phyloP scores from a whole-genome alignment of 495 filamentous ascomycete species.

The Penicillium coffeae region DNA sequence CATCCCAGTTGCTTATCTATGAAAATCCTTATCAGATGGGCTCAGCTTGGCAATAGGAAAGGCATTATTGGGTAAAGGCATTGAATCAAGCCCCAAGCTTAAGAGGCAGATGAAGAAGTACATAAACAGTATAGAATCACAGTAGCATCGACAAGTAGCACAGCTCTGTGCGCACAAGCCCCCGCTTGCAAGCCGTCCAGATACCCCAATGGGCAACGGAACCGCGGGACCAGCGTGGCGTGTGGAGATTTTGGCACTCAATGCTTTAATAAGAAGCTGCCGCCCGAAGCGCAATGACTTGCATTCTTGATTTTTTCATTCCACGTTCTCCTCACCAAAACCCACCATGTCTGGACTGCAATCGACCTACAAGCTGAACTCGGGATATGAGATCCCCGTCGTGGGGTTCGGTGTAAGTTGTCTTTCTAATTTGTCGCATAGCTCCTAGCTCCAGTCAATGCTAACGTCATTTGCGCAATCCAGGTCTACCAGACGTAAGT shows the following conservation, averaged over 20 bases:
- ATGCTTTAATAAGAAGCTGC: not conserved
- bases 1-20: too few relatives aligned
- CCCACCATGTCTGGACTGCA: slow-evolving; percentile 57
- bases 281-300: not conserved
- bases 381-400: slow-evolving; percentile 72
- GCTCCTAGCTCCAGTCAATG: not conserved
- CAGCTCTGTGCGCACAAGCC: too few relatives aligned
- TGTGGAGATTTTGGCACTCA: not conserved
- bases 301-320: not conserved
- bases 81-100: too few relatives aligned
- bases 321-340: not conserved
- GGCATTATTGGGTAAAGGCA: too few relatives aligned
- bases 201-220: not conserved
- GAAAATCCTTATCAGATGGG: too few relatives aligned
- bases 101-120: too few relatives aligned
- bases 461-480: slow-evolving; percentile 8
- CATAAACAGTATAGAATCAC: too few relatives aligned
- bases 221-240: not conserved
- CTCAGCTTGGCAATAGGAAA: too few relatives aligned
- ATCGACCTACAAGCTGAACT: slow-evolving; percentile 64
- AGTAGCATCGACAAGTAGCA: too few relatives aligned
- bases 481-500: slow-evolving; percentile 72
- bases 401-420: slow-evolving; percentile 68
- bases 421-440: not conserved
- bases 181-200: not conserved